A percentile compares a stretch with the other conserved stretches of the same genome.
These are phyloP conservation scores for Primulina tabacum DNA, from an alignment of 257 asterid genomes.

Conservation along the genomic window DNA sequence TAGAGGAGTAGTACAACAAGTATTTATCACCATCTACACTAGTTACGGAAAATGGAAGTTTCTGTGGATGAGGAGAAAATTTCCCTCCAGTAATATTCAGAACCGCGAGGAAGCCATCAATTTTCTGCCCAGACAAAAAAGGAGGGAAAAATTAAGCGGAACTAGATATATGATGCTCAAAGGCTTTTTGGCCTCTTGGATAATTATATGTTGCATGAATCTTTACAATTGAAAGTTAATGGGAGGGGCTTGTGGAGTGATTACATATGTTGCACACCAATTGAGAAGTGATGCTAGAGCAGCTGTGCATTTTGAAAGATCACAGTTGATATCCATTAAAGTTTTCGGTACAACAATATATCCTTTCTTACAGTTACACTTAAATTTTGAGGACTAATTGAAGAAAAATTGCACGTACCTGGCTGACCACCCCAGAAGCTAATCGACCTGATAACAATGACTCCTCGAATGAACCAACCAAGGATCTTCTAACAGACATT, in stretches of 20 bases:
- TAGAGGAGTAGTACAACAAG: slow-evolving; percentile 78
- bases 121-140: slow-evolving; percentile 51
- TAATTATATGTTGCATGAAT: background rate
- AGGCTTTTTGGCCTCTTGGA: background rate
- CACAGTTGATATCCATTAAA: background rate
- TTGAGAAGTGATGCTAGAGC: background rate
- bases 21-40: slow-evolving; percentile 81
- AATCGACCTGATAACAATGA: slow-evolving; percentile 87
- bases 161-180: background rate
- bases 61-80: slow-evolving; percentile 80
- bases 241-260: background rate
- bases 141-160: background rate
- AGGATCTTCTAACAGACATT: slow-evolving; percentile 68
- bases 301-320: background rate
- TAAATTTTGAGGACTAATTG: background rate
- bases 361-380: background rate
- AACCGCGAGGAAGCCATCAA: slow-evolving; percentile 90
- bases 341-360: background rate
- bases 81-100: slow-evolving; percentile 81
- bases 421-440: slow-evolving; percentile 69
- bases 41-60: slow-evolving; percentile 82
- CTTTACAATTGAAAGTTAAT: slow-evolving; percentile 7
- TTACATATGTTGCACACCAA: background rate
- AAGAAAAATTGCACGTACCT: slow-evolving; percentile 34
- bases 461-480: slow-evolving; percentile 94